Conservation (phyloP, 2,329 filamentous ascomycete species). For the Cytospora paraplurivora region DNA sequence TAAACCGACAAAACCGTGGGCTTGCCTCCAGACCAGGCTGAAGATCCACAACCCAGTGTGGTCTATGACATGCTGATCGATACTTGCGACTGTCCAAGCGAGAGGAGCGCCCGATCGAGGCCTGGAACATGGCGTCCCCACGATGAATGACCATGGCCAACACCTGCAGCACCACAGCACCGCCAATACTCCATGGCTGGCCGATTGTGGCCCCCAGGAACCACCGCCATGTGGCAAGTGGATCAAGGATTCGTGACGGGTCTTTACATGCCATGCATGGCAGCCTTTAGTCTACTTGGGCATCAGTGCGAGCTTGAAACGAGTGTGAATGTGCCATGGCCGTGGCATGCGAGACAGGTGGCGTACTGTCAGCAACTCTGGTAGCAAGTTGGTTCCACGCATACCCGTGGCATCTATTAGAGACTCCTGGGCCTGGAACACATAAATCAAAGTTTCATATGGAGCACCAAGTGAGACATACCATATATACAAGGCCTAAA, state of each 20-base stretch:
- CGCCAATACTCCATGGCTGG: background rate
- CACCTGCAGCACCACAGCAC: conserved; percentile 9
- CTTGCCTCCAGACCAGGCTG: conserved; percentile 3
- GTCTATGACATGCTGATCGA: conserved; percentile 1
- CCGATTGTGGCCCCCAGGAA: conserved; percentile 10
- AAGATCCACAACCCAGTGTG: background rate
- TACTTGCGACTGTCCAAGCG: conserved; percentile 1
- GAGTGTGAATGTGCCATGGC: conserved; percentile 17
- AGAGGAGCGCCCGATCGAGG: background rate
- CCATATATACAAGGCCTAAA: conserved; percentile 3
- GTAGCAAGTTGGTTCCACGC: conserved; percentile 1
- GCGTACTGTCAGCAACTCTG: conserved; percentile 13
- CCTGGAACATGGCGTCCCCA: conserved; percentile 16
- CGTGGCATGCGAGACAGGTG: conserved; percentile 22
- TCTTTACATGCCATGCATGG: conserved; percentile 8
- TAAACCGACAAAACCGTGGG: conserved; percentile 17
- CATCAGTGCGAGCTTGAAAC: conserved; percentile 21
- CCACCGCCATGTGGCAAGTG: conserved; percentile 28
- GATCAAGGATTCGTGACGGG: conserved; percentile 15
- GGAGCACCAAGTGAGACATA: conserved; percentile 8
- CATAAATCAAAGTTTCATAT: background rate
- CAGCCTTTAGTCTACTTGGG: conserved; percentile 23
- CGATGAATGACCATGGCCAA: conserved; percentile 12
- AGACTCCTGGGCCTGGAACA: background rate
- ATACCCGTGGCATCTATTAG: background rate